phyloP scores from a whole-genome alignment of 768 basidiomycete genomes.

The Mycena chlorophos region DNA sequence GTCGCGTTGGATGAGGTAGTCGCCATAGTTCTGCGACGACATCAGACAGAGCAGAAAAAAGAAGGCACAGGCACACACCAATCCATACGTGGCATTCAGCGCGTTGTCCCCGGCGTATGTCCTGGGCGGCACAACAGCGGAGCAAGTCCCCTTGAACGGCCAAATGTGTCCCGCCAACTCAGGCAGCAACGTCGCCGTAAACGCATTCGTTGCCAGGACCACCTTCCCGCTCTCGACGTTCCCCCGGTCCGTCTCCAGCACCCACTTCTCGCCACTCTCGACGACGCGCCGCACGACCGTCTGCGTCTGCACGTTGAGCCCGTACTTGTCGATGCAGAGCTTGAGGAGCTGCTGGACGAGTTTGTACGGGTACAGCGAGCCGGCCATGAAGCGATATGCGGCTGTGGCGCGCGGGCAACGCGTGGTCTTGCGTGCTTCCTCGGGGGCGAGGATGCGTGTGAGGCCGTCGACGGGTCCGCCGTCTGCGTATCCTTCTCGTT shows the following conservation, averaged over 20 bases:
- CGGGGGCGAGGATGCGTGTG: conserved; percentile 25
- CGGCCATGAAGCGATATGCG: conserved; percentile 19
- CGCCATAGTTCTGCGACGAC: conserved; percentile 10
- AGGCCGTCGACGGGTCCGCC: conserved; percentile 31
- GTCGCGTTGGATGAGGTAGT: conserved; percentile 28
- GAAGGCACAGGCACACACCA: conserved; percentile 2
- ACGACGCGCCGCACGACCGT: conserved; percentile 21
- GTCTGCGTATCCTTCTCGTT: conserved; percentile 27
- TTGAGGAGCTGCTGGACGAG: conserved; percentile 23
- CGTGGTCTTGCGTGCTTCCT: conserved; percentile 22
- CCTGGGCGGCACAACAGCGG: conserved; percentile 24
- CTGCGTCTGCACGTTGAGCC: conserved; percentile 34
- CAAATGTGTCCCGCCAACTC: conserved; percentile 26
- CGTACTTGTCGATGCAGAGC: conserved; percentile 22
- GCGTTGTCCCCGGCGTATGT: conserved; percentile 22
- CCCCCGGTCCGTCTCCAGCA: conserved; percentile 38
- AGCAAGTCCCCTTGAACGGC: conserved; percentile 26
- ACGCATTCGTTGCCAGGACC: conserved; percentile 50
- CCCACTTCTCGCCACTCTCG: conserved; percentile 19
- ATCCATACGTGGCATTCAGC: conserved; percentile 20
- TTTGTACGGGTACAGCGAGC: conserved; percentile 26
- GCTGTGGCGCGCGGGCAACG: conserved; percentile 9
- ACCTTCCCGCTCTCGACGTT: conserved; percentile 34
- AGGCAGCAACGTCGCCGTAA: conserved; percentile 40
- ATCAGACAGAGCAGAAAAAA: background rate